phyloP scores from a whole-genome alignment of 768 basidiomycete genomes.

The Mycena alexandri region DNA sequence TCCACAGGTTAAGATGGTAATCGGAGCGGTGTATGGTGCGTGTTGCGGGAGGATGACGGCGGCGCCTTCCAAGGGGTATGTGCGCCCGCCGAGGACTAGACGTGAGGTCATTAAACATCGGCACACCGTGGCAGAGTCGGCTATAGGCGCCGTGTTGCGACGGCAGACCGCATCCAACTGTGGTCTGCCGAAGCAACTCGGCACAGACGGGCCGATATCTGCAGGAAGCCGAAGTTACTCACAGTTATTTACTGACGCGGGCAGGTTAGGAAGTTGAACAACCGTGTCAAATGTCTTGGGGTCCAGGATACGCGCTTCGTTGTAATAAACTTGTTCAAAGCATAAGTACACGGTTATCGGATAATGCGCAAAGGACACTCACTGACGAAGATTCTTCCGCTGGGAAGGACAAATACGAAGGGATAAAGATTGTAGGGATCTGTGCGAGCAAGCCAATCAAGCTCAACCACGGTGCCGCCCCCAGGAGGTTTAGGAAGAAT shows the following conservation, averaged over 20 bases:
- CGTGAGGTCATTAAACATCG: background rate
- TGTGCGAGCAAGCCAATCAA: constrained; percentile 78
- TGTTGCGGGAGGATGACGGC: constrained; percentile 77
- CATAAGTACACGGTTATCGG: background rate
- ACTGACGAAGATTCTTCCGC: constrained; percentile 79
- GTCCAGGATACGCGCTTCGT: constrained; percentile 85
- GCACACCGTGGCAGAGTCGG: background rate
- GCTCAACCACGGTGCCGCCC: constrained; percentile 68
- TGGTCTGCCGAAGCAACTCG: no score
- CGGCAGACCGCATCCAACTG: no score
- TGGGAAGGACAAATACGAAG: constrained; percentile 79
- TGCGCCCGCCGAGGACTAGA: constrained; percentile 73
- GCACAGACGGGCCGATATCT: no score
- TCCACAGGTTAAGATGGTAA: constrained; percentile 79
- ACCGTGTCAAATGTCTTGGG: constrained; percentile 74
- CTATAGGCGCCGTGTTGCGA: no score
- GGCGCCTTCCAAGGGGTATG: constrained; percentile 83
- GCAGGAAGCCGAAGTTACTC: constrained; percentile 30
- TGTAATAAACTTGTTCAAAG: constrained; percentile 71
- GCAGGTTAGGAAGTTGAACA: constrained; percentile 74
- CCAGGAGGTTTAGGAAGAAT: constrained; percentile 76
- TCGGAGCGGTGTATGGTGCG: constrained; percentile 80
- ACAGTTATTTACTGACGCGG: constrained; percentile 80
- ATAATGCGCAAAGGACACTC: constrained; percentile 35
- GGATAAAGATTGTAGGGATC: constrained; percentile 88